phyloP scores from a whole-genome alignment of 2,329 filamentous ascomycete species.

The Paradendryphiella salina region DNA sequence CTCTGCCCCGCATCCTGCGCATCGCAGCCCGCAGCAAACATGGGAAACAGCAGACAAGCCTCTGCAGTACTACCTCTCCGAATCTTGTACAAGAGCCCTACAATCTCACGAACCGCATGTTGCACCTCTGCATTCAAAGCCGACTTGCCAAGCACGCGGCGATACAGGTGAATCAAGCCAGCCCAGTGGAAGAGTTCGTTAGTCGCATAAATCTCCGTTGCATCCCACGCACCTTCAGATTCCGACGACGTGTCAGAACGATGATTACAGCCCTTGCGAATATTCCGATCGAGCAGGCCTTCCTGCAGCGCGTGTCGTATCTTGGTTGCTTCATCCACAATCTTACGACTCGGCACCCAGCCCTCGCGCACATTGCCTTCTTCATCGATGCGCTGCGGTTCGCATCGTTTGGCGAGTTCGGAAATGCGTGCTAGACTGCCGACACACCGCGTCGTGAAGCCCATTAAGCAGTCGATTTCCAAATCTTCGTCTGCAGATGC shows the following conservation, averaged over 20 bases:
- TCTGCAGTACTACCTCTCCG: slow-evolving; percentile 70
- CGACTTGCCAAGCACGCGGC: slow-evolving; percentile 68
- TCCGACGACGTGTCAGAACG: slow-evolving; percentile 42
- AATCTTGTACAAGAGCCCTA: slow-evolving; percentile 65
- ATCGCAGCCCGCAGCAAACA: slow-evolving; percentile 83
- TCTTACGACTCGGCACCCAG: slow-evolving; percentile 62
- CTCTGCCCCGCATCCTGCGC: slow-evolving; percentile 61
- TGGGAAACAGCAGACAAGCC: slow-evolving; percentile 74
- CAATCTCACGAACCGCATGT: slow-evolving; percentile 64
- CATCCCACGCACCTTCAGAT: slow-evolving; percentile 57
- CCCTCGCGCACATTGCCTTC: slow-evolving; percentile 55
- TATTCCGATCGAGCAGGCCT: slow-evolving; percentile 47
- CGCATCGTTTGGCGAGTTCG: slow-evolving; percentile 69
- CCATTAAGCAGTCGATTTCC: slow-evolving; percentile 78
- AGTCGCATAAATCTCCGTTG: slow-evolving; percentile 67
- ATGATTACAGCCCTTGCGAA: slow-evolving; percentile 51
- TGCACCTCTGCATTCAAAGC: slow-evolving; percentile 64
- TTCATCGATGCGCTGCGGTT: slow-evolving; percentile 64
- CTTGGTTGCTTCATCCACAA: slow-evolving; percentile 60
- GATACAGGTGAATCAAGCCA: slow-evolving; percentile 73
- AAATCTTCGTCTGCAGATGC: slow-evolving; percentile 63
- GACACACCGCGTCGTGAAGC: slow-evolving; percentile 73
- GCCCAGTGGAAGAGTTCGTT: slow-evolving; percentile 82
- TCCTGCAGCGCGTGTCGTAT: slow-evolving; percentile 65
- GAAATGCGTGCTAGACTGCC: slow-evolving; percentile 72